A percentile compares a stretch with the other conserved stretches of the same genome.
Evolutionary conservation across 164 flowering plant genomes (phyloP).

Genomic region (Tetracentron sinense): DNA sequence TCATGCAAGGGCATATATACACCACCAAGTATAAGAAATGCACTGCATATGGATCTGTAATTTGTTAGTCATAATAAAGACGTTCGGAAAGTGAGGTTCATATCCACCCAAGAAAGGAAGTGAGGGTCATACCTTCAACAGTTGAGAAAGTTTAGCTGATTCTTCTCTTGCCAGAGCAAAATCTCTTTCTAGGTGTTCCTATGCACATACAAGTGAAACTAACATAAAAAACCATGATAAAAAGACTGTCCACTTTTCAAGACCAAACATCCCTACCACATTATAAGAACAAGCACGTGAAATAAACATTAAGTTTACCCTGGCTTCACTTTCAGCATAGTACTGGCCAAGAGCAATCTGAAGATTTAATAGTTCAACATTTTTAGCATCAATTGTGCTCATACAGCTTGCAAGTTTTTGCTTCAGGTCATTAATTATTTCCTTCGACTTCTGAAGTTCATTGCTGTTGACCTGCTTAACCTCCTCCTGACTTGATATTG

Average conservation of each 20-base stretch:
- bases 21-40: background rate
- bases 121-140: slow-evolving; percentile 49
- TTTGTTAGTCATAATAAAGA: background rate
- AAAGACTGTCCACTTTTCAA: background rate
- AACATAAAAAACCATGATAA: slow-evolving; percentile 3
- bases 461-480: slow-evolving; percentile 33
- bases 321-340: slow-evolving; percentile 97
- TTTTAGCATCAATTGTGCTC: slow-evolving; percentile 67
- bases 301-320: slow-evolving; percentile 39
- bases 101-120: background rate
- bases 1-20: background rate
- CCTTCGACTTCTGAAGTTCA: slow-evolving; percentile 70
- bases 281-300: background rate
- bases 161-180: slow-evolving; percentile 72
- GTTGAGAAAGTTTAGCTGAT: slow-evolving; percentile 47
- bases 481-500: slow-evolving; percentile 63
- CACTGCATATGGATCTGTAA: background rate
- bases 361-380: slow-evolving; percentile 83
- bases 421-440: slow-evolving; percentile 63
- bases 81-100: background rate
- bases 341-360: slow-evolving; percentile 99
- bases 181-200: slow-evolving; percentile 78
- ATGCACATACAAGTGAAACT: slow-evolving; percentile 10
- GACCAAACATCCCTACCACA: background rate
- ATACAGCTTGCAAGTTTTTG: slow-evolving; percentile 53